Percentiles rank a stretch among this genome's conserved stretches.
These are phyloP conservation scores for Yarrowia galli DNA, from an alignment of 1,139 yeast genomes.

Conservation along the genomic window DNA sequence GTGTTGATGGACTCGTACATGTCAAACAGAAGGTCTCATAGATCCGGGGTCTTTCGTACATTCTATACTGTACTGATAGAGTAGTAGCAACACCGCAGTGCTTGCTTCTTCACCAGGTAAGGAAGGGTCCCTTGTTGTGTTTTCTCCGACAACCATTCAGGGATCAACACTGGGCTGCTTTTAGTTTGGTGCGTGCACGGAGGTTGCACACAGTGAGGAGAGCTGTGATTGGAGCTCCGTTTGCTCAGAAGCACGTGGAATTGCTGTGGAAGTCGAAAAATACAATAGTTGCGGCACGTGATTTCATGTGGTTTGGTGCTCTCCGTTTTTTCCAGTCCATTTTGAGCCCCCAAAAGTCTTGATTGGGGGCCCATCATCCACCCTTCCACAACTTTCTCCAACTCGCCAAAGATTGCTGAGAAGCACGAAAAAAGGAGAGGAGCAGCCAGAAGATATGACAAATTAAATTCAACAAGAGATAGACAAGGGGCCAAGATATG, in stretches of 20 bases:
- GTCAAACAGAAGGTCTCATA: background rate
- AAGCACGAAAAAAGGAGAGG: background rate
- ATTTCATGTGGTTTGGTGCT: too few relatives aligned
- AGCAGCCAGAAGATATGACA: conserved; percentile 10
- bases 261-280: background rate
- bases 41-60: too few relatives aligned
- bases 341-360: background rate
- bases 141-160: background rate
- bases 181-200: background rate
- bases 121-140: too few relatives aligned
- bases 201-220: too few relatives aligned
- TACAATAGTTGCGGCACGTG: too few relatives aligned
- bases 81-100: background rate
- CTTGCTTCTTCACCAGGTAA: background rate
- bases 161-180: background rate
- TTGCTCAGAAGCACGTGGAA: too few relatives aligned
- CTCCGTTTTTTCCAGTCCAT: too few relatives aligned
- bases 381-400: background rate
- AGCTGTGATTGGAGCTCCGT: too few relatives aligned
- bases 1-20: too few relatives aligned
- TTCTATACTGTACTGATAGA: too few relatives aligned
- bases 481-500: background rate
- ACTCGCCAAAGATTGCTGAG: background rate
- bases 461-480: conserved; percentile 1
- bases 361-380: background rate